Conservation (phyloP, 257 asterid species). For the Scutellaria galericulata region DNA sequence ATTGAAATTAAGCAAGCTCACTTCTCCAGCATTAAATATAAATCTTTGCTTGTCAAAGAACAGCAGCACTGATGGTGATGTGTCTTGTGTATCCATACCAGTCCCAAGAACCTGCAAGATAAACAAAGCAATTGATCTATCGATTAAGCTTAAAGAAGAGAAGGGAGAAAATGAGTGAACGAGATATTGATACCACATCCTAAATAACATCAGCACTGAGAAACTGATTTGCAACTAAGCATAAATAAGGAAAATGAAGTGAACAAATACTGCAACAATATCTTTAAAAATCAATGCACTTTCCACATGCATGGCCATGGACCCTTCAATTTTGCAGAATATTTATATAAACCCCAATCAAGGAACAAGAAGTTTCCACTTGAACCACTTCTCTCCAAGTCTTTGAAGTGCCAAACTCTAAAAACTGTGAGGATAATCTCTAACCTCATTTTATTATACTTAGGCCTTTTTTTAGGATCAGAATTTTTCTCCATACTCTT, state of each 20-base stretch:
- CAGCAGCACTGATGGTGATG: slow-evolving; percentile 90
- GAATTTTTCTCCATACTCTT: too few species aligned
- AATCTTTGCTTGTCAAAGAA: slow-evolving; percentile 97
- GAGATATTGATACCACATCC: background rate
- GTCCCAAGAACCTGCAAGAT: slow-evolving; percentile 90
- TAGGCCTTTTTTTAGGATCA: too few species aligned
- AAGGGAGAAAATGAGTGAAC: background rate
- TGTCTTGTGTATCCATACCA: slow-evolving; percentile 99
- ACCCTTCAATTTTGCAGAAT: background rate
- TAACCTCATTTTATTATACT: background rate
- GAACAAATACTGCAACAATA: background rate
- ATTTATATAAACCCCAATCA: background rate
- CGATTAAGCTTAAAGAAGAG: background rate
- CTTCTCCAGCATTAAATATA: slow-evolving; percentile 98
- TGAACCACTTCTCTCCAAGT: background rate
- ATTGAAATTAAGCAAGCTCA: slow-evolving; percentile 44
- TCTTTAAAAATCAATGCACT: background rate
- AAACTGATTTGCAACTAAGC: background rate
- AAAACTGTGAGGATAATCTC: background rate
- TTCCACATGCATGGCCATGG: background rate
- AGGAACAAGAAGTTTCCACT: background rate
- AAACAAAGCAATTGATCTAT: background rate
- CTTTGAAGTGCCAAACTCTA: background rate
- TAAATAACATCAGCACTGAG: background rate
- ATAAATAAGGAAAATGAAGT: background rate